Evolutionary conservation across 768 basidiomycete species (phyloP).

Genomic region (Clavaria fumosa): DNA sequence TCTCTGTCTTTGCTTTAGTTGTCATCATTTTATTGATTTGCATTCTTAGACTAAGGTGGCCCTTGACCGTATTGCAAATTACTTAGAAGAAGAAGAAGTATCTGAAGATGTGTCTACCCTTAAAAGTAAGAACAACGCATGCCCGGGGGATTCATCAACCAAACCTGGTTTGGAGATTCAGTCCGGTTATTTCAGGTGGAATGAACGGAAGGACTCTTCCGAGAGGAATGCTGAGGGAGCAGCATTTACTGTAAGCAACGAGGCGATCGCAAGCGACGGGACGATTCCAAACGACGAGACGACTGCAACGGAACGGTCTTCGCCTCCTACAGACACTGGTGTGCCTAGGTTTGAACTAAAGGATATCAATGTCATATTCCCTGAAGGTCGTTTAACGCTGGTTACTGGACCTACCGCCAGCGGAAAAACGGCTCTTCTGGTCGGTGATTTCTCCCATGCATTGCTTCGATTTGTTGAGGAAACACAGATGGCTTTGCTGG

Average conservation of each 20-base stretch:
- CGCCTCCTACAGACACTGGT: slow-evolving; percentile 14
- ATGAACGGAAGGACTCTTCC: too few relatives aligned
- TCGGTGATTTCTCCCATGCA: slow-evolving; percentile 17
- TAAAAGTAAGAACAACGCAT: slow-evolving; percentile 26
- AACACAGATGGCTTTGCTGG: slow-evolving; percentile 48
- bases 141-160: slow-evolving; percentile 17
- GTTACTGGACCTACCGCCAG: slow-evolving; percentile 70
- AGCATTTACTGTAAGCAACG: too few relatives aligned
- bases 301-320: slow-evolving; percentile 3
- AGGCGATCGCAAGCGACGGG: too few relatives aligned
- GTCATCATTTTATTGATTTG: slow-evolving; percentile 1
- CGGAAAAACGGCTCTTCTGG: slow-evolving; percentile 70
- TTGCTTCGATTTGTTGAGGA: neutral
- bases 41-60: slow-evolving; percentile 39
- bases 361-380: slow-evolving; percentile 57
- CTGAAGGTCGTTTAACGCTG: slow-evolving; percentile 52
- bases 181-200: slow-evolving; percentile 49
- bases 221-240: too few relatives aligned
- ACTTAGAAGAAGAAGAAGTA: slow-evolving; percentile 59
- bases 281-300: slow-evolving; percentile 9
- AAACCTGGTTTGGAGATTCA: slow-evolving; percentile 38
- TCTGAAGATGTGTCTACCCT: slow-evolving; percentile 48
- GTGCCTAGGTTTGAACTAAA: slow-evolving; percentile 50
- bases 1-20: slow-evolving; percentile 9
- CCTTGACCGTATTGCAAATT: slow-evolving; percentile 50